A percentile compares a stretch with the other conserved stretches of the same genome.
Evolutionary conservation across 257 asterid species (phyloP).

Genomic region (Gentiana dahurica): DNA sequence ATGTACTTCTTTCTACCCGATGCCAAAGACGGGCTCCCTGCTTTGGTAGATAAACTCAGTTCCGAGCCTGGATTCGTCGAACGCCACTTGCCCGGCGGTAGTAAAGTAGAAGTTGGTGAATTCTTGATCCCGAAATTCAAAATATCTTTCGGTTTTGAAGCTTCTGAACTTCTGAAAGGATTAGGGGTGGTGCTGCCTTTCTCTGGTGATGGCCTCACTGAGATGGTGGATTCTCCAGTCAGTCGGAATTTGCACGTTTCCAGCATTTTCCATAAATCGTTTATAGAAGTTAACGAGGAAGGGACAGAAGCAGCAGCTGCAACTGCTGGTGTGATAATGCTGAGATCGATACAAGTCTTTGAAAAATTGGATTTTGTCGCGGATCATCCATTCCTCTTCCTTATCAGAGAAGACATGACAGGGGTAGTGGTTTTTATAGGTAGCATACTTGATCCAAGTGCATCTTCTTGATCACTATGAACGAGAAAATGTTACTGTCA

Average conservation of each 20-base stretch:
- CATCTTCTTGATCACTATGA: neutral
- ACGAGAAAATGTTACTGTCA: neutral
- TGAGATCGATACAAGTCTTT: too few relatives aligned
- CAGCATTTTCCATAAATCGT: too few relatives aligned
- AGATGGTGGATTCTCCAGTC: constrained; percentile 31
- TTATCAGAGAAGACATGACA: constrained; percentile 27
- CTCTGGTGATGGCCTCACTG: constrained; percentile 20
- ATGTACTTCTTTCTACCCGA: constrained; percentile 17
- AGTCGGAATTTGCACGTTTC: constrained; percentile 9
- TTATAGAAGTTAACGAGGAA: too few relatives aligned
- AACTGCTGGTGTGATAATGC: too few relatives aligned
- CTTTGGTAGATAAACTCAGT: constrained; percentile 8
- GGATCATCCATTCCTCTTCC: constrained; percentile 30
- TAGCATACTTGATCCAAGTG: constrained; percentile 18
- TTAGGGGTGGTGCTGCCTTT: neutral
- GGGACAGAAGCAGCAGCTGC: too few relatives aligned
- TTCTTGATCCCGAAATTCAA: neutral
- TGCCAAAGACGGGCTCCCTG: constrained; percentile 13
- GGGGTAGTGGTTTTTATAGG: constrained; percentile 27
- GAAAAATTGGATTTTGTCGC: constrained; percentile 24
- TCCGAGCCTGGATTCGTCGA: constrained; percentile 13
- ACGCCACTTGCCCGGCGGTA: constrained; percentile 5
- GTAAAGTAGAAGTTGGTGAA: neutral
- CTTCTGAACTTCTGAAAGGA: neutral
- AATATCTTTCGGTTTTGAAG: neutral